Conservation (phyloP, 1,139 yeast species). For the Sugiyamaella japonica region DNA sequence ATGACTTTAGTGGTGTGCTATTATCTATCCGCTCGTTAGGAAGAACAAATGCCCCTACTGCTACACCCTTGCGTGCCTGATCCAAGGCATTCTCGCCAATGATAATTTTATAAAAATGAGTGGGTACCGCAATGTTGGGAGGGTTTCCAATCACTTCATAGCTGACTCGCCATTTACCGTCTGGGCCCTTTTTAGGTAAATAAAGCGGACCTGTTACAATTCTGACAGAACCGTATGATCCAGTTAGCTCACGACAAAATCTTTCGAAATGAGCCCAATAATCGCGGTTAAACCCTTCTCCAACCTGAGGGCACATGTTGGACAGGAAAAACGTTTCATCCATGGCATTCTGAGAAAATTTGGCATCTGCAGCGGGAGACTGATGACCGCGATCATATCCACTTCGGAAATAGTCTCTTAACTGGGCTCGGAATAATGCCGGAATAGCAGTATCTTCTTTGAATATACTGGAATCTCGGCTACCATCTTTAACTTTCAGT, state of each 20-base stretch:
- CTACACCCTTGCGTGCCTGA: conserved; percentile 42
- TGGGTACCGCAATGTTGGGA: conserved; percentile 94
- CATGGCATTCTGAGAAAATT: conserved; percentile 87
- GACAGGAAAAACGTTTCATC: conserved; percentile 87
- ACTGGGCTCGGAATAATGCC: conserved; percentile 63
- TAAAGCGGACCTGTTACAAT: conserved; percentile 93
- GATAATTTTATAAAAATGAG: conserved; percentile 89
- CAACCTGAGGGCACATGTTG: conserved; percentile 96
- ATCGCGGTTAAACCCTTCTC: conserved; percentile 95
- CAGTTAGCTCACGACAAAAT: conserved; percentile 75
- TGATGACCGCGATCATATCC: conserved; percentile 98
- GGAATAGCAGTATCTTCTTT: conserved; percentile 89
- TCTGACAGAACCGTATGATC: conserved; percentile 66
- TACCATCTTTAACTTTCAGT: conserved; percentile 50
- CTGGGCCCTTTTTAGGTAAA: conserved; percentile 73
- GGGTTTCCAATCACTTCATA: conserved; percentile 97
- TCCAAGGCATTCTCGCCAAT: conserved; percentile 66
- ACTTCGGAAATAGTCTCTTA: conserved; percentile 86
- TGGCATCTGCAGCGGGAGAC: conserved; percentile 98
- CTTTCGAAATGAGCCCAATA: conserved; percentile 97
- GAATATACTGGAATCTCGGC: conserved; percentile 78
- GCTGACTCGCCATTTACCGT: conserved; percentile 76
- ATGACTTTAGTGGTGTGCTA: conserved; percentile 63
- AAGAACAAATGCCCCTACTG: conserved; percentile 89
- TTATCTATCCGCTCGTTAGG: conserved; percentile 82